A percentile compares a stretch with the other conserved stretches of the same genome.
Conservation (phyloP, 2,329 filamentous ascomycete species). For the Colletotrichum sp. region DNA sequence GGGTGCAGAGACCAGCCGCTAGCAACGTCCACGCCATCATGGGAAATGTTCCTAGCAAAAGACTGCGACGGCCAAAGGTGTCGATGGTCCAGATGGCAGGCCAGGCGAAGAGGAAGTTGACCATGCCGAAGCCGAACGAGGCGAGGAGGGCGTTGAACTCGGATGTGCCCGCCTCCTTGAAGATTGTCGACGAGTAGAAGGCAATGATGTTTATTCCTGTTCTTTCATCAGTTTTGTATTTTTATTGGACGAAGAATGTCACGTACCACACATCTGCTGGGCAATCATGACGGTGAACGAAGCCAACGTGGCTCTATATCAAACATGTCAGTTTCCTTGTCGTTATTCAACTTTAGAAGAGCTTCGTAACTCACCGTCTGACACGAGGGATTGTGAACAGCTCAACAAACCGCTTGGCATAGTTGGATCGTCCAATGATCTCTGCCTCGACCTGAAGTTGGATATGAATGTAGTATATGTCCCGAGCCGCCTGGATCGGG, state of each 20-base stretch:
- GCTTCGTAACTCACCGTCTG: constrained; percentile 33
- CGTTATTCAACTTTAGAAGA: not conserved
- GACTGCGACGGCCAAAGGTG: constrained; percentile 66
- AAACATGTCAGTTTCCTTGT: not conserved
- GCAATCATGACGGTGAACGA: constrained; percentile 72
- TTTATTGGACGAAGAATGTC: not conserved
- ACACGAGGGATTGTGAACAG: constrained; percentile 63
- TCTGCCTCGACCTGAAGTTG: constrained; percentile 36
- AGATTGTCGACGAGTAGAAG: constrained; percentile 54
- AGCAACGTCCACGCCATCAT: constrained; percentile 68
- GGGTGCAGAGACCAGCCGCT: constrained; percentile 43
- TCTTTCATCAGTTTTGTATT: not conserved
- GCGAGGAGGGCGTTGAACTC: constrained; percentile 47
- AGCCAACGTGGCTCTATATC: constrained; percentile 64
- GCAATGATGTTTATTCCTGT: constrained; percentile 50
- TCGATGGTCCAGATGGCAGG: constrained; percentile 72
- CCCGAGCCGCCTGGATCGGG: constrained; percentile 64
- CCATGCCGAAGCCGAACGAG: constrained; percentile 62
- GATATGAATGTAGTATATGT: constrained; percentile 64
- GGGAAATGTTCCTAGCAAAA: constrained; percentile 70
- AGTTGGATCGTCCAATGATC: constrained; percentile 37
- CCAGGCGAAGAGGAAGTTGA: constrained; percentile 66
- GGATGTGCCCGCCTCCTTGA: constrained; percentile 42
- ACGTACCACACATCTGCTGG: constrained; percentile 64
- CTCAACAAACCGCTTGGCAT: constrained; percentile 56